Evolutionary conservation across 116 monocot species (phyloP).

Genomic region (Iris pallida): DNA sequence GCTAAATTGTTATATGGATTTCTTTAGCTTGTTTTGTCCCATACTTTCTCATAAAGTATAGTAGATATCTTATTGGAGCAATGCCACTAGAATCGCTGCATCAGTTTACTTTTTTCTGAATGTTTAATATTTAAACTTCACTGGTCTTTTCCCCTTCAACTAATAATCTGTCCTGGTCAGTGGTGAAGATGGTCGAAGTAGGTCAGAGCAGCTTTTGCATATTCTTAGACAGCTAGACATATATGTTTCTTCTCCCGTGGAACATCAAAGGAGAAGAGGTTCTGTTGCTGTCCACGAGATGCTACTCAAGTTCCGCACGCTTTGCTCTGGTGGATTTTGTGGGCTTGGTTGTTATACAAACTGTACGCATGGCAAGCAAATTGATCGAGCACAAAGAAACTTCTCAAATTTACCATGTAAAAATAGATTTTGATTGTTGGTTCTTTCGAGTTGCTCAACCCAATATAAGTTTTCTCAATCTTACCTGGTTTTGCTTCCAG

Average conservation of each 20-base stretch:
- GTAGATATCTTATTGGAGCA: too few relatives aligned
- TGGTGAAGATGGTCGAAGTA: constrained; percentile 98
- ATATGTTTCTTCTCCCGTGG: constrained; percentile 82
- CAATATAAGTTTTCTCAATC: not conserved
- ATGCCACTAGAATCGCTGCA: too few relatives aligned
- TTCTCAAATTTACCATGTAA: constrained; percentile 88
- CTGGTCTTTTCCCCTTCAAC: not conserved
- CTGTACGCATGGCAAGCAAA: constrained; percentile 39
- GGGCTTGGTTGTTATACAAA: constrained; percentile 45
- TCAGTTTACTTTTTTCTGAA: not conserved
- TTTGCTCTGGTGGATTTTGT: constrained; percentile 83
- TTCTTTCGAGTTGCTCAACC: constrained; percentile 4
- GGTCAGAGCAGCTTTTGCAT: constrained; percentile 86
- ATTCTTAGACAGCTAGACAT: constrained; percentile 86
- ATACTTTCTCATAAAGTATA: too few relatives aligned
- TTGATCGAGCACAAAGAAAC: constrained; percentile 48
- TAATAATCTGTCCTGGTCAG: constrained; percentile 29
- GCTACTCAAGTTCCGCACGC: constrained; percentile 67
- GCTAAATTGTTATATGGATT: too few relatives aligned
- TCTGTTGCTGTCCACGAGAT: constrained; percentile 77
- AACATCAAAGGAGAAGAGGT: constrained; percentile 88
- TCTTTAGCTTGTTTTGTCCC: too few relatives aligned
- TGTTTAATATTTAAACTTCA: not conserved
- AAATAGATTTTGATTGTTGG: not conserved
- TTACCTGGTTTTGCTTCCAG: constrained; percentile 38